Conservation (phyloP, 1,284 basidiomycete genomes). For the Trichosporon coremiiforme region DNA sequence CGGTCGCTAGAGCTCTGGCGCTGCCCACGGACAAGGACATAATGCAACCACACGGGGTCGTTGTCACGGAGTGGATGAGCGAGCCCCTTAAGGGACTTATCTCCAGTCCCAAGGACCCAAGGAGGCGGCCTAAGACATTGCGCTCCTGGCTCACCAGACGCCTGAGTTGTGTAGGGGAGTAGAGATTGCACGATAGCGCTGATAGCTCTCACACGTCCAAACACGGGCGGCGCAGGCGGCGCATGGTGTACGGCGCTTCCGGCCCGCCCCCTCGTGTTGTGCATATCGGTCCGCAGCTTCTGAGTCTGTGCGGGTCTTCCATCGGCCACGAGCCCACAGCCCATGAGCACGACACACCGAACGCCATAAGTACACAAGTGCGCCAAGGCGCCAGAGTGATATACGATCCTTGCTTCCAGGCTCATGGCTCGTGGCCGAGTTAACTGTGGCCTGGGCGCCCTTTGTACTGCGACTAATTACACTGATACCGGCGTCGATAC, state of each 20-base stretch:
- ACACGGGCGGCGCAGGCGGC: not conserved
- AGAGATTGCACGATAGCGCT: not conserved
- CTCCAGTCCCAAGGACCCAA: slow-evolving; percentile 7
- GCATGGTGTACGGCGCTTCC: no score
- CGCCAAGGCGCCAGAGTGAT: not conserved
- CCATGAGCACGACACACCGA: not conserved
- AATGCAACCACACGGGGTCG: not conserved
- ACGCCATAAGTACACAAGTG: not conserved
- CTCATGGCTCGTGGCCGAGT: not conserved
- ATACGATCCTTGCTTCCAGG: not conserved
- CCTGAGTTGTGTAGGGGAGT: not conserved
- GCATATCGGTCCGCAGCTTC: not conserved
- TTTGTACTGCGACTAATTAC: not conserved
- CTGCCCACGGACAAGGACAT: not conserved
- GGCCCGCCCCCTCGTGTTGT: not conserved
- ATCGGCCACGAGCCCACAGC: not conserved
- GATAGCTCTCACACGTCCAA: not conserved
- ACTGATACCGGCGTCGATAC: not conserved
- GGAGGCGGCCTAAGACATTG: not conserved
- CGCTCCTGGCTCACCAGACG: not conserved
- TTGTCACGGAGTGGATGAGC: not conserved
- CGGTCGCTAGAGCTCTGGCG: not conserved
- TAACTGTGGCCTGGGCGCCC: not conserved
- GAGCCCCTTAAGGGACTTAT: not conserved
- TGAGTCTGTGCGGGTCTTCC: not conserved